Conservation (phyloP, 2,329 filamentous ascomycete species). For the Shiraia sp. region DNA sequence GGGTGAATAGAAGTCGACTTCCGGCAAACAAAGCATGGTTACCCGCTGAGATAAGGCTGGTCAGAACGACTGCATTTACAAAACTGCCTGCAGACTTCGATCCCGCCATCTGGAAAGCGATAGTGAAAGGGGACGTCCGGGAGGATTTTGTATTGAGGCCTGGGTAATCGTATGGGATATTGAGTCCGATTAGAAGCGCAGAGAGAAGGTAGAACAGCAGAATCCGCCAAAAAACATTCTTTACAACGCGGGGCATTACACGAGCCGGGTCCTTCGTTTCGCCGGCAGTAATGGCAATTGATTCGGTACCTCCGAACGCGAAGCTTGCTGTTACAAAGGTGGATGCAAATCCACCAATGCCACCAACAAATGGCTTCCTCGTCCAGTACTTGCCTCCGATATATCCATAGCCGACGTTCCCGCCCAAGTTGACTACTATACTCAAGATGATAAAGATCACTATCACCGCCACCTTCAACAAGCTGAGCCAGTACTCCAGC, state of each 20-base stretch:
- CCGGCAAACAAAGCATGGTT: slow-evolving; percentile 61
- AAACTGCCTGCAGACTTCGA: slow-evolving; percentile 64
- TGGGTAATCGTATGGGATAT: slow-evolving; percentile 45
- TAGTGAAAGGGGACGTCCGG: slow-evolving; percentile 65
- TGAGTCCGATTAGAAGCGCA: slow-evolving; percentile 48
- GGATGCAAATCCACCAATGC: slow-evolving; percentile 61
- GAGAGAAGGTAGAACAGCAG: slow-evolving; percentile 48
- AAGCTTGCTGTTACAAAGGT: slow-evolving; percentile 78
- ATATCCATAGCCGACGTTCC: slow-evolving; percentile 24
- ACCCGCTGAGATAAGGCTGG: slow-evolving; percentile 62
- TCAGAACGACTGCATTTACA: slow-evolving; percentile 67
- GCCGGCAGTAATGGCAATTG: slow-evolving; percentile 75
- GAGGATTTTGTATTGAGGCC: slow-evolving; percentile 40
- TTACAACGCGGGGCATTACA: slow-evolving; percentile 81
- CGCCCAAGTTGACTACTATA: slow-evolving; percentile 34
- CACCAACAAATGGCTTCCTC: slow-evolving; percentile 50
- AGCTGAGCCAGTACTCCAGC: slow-evolving; percentile 39
- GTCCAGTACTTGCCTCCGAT: slow-evolving; percentile 69
- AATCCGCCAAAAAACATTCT: slow-evolving; percentile 76
- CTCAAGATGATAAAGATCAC: slow-evolving; percentile 41
- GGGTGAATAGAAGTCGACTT: slow-evolving; percentile 59
- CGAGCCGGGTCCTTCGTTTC: slow-evolving; percentile 80
- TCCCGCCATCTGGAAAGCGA: slow-evolving; percentile 65
- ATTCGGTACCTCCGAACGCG: slow-evolving; percentile 73
- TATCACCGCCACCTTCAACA: slow-evolving; percentile 41